phyloP scores from a whole-genome alignment of 2,329 filamentous ascomycete species.

The Claviceps sp. region DNA sequence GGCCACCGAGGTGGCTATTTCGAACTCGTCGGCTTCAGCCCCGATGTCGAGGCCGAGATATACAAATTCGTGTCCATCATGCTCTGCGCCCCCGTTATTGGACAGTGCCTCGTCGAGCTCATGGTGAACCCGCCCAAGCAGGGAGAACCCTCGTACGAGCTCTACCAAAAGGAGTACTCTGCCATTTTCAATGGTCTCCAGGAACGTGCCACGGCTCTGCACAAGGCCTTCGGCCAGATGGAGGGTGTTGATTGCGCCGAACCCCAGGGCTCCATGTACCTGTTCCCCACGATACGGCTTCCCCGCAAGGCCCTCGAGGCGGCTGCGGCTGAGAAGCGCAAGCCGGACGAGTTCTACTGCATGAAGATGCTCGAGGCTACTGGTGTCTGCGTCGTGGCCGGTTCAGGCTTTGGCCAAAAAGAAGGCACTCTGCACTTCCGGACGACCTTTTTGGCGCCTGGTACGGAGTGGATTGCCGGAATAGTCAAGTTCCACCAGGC shows the following conservation, averaged over 20 bases:
- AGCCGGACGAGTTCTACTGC: slow-evolving; percentile 88
- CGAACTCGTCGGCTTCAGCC: slow-evolving; percentile 82
- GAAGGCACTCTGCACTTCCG: slow-evolving; percentile 86
- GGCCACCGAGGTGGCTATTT: slow-evolving; percentile 97
- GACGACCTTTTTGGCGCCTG: slow-evolving; percentile 91
- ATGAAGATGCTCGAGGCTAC: slow-evolving; percentile 83
- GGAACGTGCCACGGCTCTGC: slow-evolving; percentile 70
- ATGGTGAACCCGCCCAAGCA: slow-evolving; percentile 90
- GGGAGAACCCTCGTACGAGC: slow-evolving; percentile 70
- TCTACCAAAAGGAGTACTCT: slow-evolving; percentile 78
- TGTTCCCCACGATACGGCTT: slow-evolving; percentile 87
- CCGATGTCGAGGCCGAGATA: slow-evolving; percentile 77
- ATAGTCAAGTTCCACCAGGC: slow-evolving; percentile 83
- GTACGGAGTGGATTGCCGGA: slow-evolving; percentile 83
- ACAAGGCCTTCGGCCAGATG: slow-evolving; percentile 86
- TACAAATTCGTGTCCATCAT: slow-evolving; percentile 99
- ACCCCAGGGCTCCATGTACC: slow-evolving; percentile 95
- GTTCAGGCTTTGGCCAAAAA: slow-evolving; percentile 87
- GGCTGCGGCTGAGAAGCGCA: slow-evolving; percentile 58
- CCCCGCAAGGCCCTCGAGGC: slow-evolving; percentile 63
- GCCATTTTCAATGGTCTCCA: slow-evolving; percentile 67
- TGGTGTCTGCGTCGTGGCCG: slow-evolving; percentile 86
- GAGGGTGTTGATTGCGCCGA: slow-evolving; percentile 85
- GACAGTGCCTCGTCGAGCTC: slow-evolving; percentile 90
- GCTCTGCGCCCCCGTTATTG: slow-evolving; percentile 87